Conservation (phyloP, 2,329 filamentous ascomycete genomes). For the Aspergillus viridinutans region DNA sequence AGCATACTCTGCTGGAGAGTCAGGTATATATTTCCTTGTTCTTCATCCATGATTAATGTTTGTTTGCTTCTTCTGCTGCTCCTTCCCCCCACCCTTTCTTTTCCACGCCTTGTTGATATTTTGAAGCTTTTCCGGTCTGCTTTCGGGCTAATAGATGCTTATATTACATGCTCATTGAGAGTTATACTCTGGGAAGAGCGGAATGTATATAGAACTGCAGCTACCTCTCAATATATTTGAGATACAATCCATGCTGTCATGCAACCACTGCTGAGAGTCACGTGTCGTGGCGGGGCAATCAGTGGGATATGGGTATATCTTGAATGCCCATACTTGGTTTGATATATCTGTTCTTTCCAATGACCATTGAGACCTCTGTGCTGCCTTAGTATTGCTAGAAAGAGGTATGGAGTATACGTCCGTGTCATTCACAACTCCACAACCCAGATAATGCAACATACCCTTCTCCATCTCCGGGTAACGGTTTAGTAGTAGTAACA, state of each 20-base stretch:
- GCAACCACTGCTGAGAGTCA: background rate
- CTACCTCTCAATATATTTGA: background rate
- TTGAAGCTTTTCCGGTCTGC: background rate
- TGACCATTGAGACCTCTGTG: background rate
- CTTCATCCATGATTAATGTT: background rate
- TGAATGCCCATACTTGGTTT: background rate
- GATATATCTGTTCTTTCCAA: background rate
- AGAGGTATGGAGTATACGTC: background rate
- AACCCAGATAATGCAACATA: background rate
- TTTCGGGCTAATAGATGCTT: background rate
- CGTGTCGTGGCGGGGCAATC: background rate
- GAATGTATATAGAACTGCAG: background rate
- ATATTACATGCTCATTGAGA: background rate
- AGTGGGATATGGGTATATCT: background rate
- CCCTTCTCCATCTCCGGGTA: background rate
- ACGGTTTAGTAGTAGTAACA: background rate
- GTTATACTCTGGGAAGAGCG: background rate
- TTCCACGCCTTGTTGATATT: background rate
- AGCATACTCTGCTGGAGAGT: background rate
- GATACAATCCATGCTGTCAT: background rate
- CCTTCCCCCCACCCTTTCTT: background rate
- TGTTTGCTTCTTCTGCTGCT: background rate
- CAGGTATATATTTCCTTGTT: background rate
- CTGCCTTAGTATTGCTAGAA: background rate
- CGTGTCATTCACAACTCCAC: background rate